Evolutionary conservation across 306 rosid species (phyloP).

Genomic region (Carpinus viminea): DNA sequence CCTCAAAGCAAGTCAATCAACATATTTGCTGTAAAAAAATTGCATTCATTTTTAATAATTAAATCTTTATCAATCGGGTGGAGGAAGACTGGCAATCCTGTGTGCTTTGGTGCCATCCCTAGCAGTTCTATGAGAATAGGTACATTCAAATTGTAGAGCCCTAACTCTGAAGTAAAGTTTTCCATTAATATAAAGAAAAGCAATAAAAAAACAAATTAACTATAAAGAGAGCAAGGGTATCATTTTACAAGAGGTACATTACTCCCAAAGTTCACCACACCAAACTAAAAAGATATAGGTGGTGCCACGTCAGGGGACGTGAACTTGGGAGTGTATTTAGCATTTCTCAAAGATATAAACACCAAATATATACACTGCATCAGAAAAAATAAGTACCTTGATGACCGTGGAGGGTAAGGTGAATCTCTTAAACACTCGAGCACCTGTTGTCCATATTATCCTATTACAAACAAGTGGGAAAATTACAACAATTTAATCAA

Average conservation of each 20-base stretch:
- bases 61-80: no score
- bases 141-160: neutral
- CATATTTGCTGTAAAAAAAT: neutral
- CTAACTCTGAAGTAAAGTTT: neutral
- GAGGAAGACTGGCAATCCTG: neutral
- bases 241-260: neutral
- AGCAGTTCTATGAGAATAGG: neutral
- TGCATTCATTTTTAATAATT: neutral
- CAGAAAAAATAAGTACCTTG: conserved; percentile 42
- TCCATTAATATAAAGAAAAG: neutral
- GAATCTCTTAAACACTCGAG: conserved; percentile 84
- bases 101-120: neutral
- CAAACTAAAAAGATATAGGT: neutral
- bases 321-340: no score
- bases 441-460: conserved; percentile 89
- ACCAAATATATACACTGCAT: neutral
- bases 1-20: neutral
- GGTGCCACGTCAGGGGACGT: no score
- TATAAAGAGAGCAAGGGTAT: neutral
- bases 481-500: neutral
- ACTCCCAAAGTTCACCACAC: neutral
- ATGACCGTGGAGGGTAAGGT: conserved; percentile 63
- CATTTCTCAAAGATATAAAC: no score
- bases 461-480: conserved; percentile 39
- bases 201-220: no score